phyloP scores from a whole-genome alignment of 2,329 filamentous ascomycete species.

The Verticillium klebahnii region DNA sequence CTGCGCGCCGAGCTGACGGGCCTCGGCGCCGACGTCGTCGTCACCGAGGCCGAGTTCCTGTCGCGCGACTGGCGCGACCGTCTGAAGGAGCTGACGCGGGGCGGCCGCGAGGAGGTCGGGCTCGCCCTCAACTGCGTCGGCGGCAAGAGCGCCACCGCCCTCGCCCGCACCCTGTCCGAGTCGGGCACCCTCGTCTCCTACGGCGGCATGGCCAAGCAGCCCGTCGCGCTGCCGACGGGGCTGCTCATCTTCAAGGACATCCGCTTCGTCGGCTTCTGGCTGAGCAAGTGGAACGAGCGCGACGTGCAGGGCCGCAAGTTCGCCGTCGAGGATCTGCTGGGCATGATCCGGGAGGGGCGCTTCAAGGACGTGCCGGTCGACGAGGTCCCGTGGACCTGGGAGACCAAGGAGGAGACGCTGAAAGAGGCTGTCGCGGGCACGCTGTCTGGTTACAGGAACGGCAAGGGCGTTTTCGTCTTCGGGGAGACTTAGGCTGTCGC shows the following conservation, averaged over 20 bases:
- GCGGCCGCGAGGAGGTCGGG: constrained; percentile 65
- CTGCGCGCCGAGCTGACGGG: constrained; percentile 46
- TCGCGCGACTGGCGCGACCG: constrained; percentile 56
- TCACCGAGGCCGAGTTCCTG: constrained; percentile 52
- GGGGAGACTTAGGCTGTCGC: constrained; percentile 42
- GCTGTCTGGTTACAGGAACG: constrained; percentile 75
- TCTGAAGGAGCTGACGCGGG: constrained; percentile 62
- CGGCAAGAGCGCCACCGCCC: constrained; percentile 72
- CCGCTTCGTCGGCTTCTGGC: constrained; percentile 89
- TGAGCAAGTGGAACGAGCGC: constrained; percentile 79
- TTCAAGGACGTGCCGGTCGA: constrained; percentile 84
- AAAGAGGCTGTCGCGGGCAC: constrained; percentile 76
- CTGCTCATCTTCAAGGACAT: constrained; percentile 93
- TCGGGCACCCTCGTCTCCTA: constrained; percentile 83
- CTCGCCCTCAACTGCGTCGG: constrained; percentile 92
- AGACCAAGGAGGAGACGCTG: constrained; percentile 66
- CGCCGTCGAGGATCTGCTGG: constrained; percentile 81
- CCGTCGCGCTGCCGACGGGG: constrained; percentile 73
- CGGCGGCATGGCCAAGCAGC: constrained; percentile 89
- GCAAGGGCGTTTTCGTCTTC: constrained; percentile 89
- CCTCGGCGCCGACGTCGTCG: constrained; percentile 53
- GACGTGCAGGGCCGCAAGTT: constrained; percentile 68
- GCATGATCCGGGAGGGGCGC: constrained; percentile 66
- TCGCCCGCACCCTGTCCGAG: constrained; percentile 69
- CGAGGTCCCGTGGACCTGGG: constrained; percentile 77